These are phyloP conservation scores for Colletotrichum sp. DNA, from an alignment of 2,329 filamentous ascomycete genomes.

Conservation along the genomic window DNA sequence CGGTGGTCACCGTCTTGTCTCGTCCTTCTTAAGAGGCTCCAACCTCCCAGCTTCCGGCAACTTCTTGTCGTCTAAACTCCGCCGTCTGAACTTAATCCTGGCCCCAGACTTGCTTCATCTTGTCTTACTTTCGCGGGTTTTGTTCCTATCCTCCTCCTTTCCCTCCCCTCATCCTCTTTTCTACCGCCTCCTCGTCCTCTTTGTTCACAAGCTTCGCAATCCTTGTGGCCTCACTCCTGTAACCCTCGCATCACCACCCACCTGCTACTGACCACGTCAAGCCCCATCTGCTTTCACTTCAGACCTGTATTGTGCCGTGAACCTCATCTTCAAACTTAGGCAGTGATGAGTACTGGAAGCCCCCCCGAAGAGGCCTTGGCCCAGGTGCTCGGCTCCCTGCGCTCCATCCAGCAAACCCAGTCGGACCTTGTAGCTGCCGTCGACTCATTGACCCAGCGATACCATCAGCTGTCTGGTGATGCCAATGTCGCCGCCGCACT, in stretches of 20 bases:
- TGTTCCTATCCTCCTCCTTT: neutral
- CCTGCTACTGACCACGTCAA: neutral
- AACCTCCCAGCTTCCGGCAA: neutral
- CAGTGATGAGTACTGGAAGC: constrained; percentile 4
- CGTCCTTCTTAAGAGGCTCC: neutral
- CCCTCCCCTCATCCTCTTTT: neutral
- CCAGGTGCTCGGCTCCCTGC: constrained; percentile 35
- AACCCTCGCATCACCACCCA: neutral
- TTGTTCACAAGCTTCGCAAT: neutral
- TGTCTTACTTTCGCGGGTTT: neutral
- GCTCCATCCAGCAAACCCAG: constrained; percentile 46
- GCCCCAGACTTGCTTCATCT: neutral
- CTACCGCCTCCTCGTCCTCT: neutral
- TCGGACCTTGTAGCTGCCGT: constrained; percentile 44
- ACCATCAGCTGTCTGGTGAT: constrained; percentile 8
- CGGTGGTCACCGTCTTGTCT: constrained; percentile 13
- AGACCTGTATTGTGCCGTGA: neutral
- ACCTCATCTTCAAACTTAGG: neutral
- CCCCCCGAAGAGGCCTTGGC: constrained; percentile 31
- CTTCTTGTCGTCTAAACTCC: neutral
- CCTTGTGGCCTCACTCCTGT: neutral
- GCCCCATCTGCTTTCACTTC: neutral
- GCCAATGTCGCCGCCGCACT: neutral
- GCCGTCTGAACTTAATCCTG: neutral
- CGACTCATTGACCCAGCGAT: constrained; percentile 40